Evolutionary conservation across 2,329 filamentous ascomycete genomes (phyloP).

Genomic region (Thermothelomyces thermophilus): DNA sequence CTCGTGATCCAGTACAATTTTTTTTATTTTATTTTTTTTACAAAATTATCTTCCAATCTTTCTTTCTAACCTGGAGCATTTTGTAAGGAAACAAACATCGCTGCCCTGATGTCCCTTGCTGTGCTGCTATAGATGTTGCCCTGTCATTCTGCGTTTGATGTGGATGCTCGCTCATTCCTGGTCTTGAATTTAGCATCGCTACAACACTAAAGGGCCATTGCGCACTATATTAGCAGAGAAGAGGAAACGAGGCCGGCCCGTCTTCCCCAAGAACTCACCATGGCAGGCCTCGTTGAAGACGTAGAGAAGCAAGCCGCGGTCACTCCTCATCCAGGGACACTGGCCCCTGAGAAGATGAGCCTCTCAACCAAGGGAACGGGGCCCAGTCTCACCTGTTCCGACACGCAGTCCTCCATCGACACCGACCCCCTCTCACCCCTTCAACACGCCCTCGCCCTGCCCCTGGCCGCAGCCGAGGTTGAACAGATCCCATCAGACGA

Average conservation of each 20-base stretch:
- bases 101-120: not conserved
- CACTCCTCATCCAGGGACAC: not conserved
- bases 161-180: not conserved
- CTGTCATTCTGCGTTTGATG: not conserved
- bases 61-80: no score
- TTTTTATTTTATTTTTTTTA: no score
- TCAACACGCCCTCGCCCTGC: constrained; percentile 5
- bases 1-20: not conserved
- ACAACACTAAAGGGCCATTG: not conserved
- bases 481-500: not conserved
- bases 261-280: not conserved
- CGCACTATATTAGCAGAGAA: not conserved
- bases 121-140: not conserved
- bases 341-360: not conserved
- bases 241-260: no score
- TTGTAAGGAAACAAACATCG: not conserved
- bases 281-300: not conserved
- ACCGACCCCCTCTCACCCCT: constrained; percentile 14
- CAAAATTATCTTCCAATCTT: no score
- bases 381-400: not conserved
- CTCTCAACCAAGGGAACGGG: not conserved
- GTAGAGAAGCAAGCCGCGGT: constrained; percentile 2
- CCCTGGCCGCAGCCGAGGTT: constrained; percentile 4
- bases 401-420: constrained; percentile 3
- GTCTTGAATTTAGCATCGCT: no score